These are phyloP conservation scores for Volvox reticuliferus DNA, from an alignment of 139 green algal genomes.

Conservation along the genomic window DNA sequence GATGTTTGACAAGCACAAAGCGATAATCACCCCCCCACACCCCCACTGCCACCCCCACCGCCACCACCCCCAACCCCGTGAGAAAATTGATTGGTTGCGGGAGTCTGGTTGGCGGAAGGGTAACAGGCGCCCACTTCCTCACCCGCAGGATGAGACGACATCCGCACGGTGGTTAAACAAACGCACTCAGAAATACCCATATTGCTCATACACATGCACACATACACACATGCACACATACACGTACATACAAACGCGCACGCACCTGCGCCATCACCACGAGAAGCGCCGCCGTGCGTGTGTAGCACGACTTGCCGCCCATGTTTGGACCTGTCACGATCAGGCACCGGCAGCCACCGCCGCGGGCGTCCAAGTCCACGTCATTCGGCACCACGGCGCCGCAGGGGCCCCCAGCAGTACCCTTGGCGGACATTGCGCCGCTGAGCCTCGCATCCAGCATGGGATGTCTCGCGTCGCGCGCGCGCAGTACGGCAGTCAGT, in stretches of 20 bases:
- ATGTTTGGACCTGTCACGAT: conserved; percentile 93
- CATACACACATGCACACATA: too few species aligned
- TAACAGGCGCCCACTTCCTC: not conserved
- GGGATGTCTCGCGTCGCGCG: conserved; percentile 79
- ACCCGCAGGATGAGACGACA: not conserved
- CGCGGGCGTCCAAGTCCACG: conserved; percentile 47
- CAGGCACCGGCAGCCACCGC: conserved; percentile 7
- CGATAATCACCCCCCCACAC: too few species aligned
- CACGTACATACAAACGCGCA: not conserved
- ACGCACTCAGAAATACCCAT: too few species aligned
- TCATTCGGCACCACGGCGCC: conserved; percentile 77
- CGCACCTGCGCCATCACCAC: conserved; percentile 90
- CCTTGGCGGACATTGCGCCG: conserved; percentile 60
- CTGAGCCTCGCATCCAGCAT: conserved; percentile 81
- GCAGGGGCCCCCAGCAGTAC: conserved; percentile 21
- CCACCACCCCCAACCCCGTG: too few species aligned
- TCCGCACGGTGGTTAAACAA: too few species aligned
- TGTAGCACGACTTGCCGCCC: conserved; percentile 89
- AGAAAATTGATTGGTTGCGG: too few species aligned
- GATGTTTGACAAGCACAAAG: too few species aligned
- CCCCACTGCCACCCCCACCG: too few species aligned
- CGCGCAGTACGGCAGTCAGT: conserved; percentile 55
- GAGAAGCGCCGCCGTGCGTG: conserved; percentile 80
- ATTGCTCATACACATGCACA: too few species aligned
- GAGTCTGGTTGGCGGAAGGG: too few species aligned